A percentile compares a stretch with the other conserved stretches of the same genome.
These are phyloP conservation scores for Claviceps purpurea DNA, from an alignment of 2,329 filamentous ascomycete species.

Conservation along the genomic window DNA sequence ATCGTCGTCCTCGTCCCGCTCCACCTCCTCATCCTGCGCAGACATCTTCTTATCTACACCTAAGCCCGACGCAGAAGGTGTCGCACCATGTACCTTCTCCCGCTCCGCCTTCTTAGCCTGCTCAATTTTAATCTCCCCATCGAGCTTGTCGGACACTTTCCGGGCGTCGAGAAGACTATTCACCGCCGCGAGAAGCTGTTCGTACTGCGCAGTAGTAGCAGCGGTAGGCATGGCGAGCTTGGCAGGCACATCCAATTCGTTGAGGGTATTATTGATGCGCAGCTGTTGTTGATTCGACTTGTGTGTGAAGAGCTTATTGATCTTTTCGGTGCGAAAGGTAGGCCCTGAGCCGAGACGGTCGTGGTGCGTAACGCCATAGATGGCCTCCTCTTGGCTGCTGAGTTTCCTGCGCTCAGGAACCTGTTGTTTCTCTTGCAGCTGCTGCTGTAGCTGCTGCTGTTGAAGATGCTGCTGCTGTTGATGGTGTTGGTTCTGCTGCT, in stretches of 20 bases:
- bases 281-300: conserved; percentile 65
- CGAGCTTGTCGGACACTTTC: conserved; percentile 64
- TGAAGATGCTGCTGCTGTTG: not conserved
- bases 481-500: conserved; percentile 12
- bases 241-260: conserved; percentile 56
- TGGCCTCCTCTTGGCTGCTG: conserved; percentile 57
- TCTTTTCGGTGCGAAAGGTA: conserved; percentile 74
- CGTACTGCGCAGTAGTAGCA: conserved; percentile 58
- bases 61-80: not conserved
- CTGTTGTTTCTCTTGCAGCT: conserved; percentile 15
- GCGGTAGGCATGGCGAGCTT: conserved; percentile 62
- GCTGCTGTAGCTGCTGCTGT: not conserved
- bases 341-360: conserved; percentile 79
- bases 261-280: conserved; percentile 60
- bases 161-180: conserved; percentile 56
- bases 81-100: conserved; percentile 22
- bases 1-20: conserved; percentile 1
- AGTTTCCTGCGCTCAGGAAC: conserved; percentile 54
- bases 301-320: conserved; percentile 64
- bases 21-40: conserved; percentile 1
- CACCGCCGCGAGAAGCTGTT: conserved; percentile 55
- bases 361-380: conserved; percentile 75
- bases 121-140: conserved; percentile 53
- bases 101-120: conserved; percentile 42
- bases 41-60: not conserved